These are phyloP conservation scores for Hanseniaspora gamundiae DNA, from an alignment of 1,139 yeast genomes.

Conservation along the genomic window DNA sequence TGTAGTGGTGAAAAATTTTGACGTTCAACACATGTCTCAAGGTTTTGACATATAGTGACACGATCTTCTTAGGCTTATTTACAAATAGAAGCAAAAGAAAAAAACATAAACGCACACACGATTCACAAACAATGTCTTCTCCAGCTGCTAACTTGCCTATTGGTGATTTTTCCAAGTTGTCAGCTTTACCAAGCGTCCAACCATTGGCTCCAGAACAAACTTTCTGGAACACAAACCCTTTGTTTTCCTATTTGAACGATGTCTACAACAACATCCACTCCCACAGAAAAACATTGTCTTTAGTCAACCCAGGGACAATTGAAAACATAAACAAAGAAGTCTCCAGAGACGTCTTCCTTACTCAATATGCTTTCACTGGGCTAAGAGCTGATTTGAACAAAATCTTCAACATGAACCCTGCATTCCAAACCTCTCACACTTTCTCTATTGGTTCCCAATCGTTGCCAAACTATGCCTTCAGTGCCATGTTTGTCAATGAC, in stretches of 20 bases:
- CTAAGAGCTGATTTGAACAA: conserved; percentile 93
- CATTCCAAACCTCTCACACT: conserved; percentile 94
- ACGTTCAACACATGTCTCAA: too few relatives aligned
- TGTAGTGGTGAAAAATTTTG: not conserved
- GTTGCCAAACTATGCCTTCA: conserved; percentile 85
- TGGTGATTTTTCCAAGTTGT: conserved; percentile 44
- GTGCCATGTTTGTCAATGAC: conserved; percentile 84
- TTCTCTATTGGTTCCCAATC: conserved; percentile 80
- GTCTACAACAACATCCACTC: conserved; percentile 60
- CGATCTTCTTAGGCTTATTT: too few relatives aligned
- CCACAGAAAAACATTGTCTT: conserved; percentile 72
- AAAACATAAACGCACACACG: not conserved
- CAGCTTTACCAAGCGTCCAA: conserved; percentile 48
- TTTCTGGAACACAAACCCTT: conserved; percentile 80
- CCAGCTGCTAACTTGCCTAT: conserved; percentile 28
- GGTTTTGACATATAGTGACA: too few relatives aligned
- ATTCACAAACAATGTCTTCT: conserved; percentile 21
- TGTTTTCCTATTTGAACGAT: conserved; percentile 68
- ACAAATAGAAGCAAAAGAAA: not conserved
- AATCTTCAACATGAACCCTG: conserved; percentile 83
- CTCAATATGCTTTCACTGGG: conserved; percentile 88
- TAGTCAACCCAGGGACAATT: conserved; percentile 87
- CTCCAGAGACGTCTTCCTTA: conserved; percentile 80
- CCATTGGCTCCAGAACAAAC: conserved; percentile 36
- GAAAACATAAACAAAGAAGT: conserved; percentile 93